Conservation (phyloP, 345 rosid genomes). For the Salix suchowensis region DNA sequence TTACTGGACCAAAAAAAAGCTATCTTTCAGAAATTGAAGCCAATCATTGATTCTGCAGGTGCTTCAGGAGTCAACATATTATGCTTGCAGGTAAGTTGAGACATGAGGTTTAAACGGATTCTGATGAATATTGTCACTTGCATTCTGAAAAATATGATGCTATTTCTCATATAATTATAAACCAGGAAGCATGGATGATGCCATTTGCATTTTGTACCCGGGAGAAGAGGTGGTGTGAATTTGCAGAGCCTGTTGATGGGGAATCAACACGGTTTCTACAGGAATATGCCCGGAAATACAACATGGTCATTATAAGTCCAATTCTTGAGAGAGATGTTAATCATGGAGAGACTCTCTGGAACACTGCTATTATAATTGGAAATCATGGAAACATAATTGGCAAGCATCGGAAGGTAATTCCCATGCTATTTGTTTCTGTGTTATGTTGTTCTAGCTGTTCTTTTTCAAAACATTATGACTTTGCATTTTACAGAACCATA, state of each 20-base stretch:
- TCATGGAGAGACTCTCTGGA: slow-evolving; percentile 92
- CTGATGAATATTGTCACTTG: background rate
- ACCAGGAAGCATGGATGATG: slow-evolving; percentile 95
- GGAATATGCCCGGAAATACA: slow-evolving; percentile 59
- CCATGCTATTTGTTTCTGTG: background rate
- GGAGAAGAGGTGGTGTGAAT: slow-evolving; percentile 96
- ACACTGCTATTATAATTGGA: slow-evolving; percentile 83
- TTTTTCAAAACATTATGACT: background rate
- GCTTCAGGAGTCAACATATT: slow-evolving; percentile 83
- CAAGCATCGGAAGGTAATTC: slow-evolving; percentile 81
- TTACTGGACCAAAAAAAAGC: slow-evolving; percentile 63
- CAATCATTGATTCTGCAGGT: slow-evolving; percentile 82
- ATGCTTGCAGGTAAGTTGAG: slow-evolving; percentile 62
- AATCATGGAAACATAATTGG: slow-evolving; percentile 86
- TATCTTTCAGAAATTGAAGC: slow-evolving; percentile 61
- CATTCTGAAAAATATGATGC: background rate
- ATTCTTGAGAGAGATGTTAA: slow-evolving; percentile 89
- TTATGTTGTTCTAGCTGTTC: background rate
- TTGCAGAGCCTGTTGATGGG: slow-evolving; percentile 86
- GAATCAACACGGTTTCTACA: slow-evolving; percentile 85
- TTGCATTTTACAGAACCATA: slow-evolving; percentile 71
- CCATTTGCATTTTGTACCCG: slow-evolving; percentile 96
- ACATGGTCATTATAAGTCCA: slow-evolving; percentile 87
- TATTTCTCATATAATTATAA: background rate
- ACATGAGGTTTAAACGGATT: background rate